Evolutionary conservation across 768 basidiomycete species (phyloP), one percentile per base, ranked within the genome.

Genomic region (Boletus huronensis): DNA sequence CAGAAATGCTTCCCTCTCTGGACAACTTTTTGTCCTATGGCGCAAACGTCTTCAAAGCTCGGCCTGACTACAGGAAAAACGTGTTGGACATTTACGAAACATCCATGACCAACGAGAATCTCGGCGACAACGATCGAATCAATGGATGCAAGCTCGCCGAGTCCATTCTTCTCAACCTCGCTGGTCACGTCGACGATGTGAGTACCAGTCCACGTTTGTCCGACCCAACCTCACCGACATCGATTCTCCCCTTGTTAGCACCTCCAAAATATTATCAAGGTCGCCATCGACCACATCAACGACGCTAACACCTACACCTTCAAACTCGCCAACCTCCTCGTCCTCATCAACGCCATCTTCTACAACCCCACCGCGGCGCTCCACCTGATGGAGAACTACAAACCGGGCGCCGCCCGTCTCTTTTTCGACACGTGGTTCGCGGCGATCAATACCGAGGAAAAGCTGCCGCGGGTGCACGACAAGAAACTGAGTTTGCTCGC

Each of bases 11-110:
- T 25, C 90, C 90, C 11, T 84, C 87, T 5, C 71, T 96, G 52
- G 90, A 93, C 75, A 95, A 94, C 77, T 90, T 92, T 66, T 77
- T 96, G 50, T 90, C 89, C 14, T 93, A 83, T 64, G 93, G 93
- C 16, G 76, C 81, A 25, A 88, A 92, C 14, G 73, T 83, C 16
- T 85, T 95, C 73, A 85, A 88, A 63, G 66, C 79, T 23, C 84
- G 82, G 45, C 70, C 81, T 1, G 88, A 91, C 60, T 94, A 95
- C 73, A 80, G 82, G 63, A 80, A 82, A 60, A 91, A 90, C 81
- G 72, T 87, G 32, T 73, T 94, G 47, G 91, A 95, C 64, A 89
- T 95, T 61, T 96, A 90, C 68, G 83, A 82, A 35, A 87, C 83
- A 1, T 76, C 85, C 26, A 83, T 93, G 68, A 82, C 78, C 5